Evolutionary conservation across 1,139 yeast species (phyloP), one percentile per base, ranked within the genome.

Genomic region (Hanseniaspora sp.): DNA sequence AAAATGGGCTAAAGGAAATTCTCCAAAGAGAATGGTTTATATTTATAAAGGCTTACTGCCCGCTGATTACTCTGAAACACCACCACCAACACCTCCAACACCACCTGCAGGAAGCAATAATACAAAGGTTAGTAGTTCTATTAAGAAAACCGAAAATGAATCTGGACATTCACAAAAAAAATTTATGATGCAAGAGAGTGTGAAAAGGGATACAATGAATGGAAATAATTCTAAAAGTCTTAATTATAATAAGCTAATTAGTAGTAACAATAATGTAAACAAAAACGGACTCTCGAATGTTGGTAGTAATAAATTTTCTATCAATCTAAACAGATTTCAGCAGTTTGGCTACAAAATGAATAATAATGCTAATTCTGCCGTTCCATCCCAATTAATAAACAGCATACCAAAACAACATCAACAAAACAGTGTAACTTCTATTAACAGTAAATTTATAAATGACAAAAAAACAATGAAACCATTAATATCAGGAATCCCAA

Each of bases 21-120:
- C 86, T 5, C 95, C 95, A 48, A 82, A 85, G 63, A 75, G 95
- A 71, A 85, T 85, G 95, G 87, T 85, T 39, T 85, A 85, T 63
- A 88, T 83, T 49, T 85, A 84, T 67, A 78, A 92, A 63, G 95
- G 94, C 38, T 70, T 83, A 45, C 71, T 84, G 59, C 78, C 92
- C 34, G 75, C 79, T 15, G 88, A 83, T 64, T 84, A 82, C 68
- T 23, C 7, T 30, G 53, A 49, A 38, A 28, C 37, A 17, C 44
- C 53, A 9, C 48, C 39, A 23, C 29, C 17, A n/a, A 29, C 34
- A 1, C 18, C 41, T 34, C 9, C 83, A 82, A 61, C 67, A 79
- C 45, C 86, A 81, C 63, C 88, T 84, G 12, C 77, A 78, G 56
- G 76, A 74, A 59, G 78, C 81, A 57, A 66, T 73, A 54, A 69